Conservation (phyloP, 2,329 filamentous ascomycete species). For the Madurella mycetomatis region DNA sequence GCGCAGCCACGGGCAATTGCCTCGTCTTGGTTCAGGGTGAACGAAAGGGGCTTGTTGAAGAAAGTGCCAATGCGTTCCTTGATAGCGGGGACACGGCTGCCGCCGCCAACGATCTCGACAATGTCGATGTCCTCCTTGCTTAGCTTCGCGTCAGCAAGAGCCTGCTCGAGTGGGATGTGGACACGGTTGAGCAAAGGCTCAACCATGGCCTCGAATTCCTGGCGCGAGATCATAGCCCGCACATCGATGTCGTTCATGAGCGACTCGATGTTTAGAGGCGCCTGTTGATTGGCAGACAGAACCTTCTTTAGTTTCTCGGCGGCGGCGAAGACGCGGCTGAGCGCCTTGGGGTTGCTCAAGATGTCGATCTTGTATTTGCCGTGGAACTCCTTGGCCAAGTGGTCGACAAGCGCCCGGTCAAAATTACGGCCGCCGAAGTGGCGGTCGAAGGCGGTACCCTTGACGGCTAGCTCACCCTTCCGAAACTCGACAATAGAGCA, state of each 20-base stretch:
- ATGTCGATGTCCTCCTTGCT: conserved; percentile 87
- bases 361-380: conserved; percentile 98
- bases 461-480: conserved; percentile 93
- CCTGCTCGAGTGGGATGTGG: conserved; percentile 76
- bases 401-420: conserved; percentile 89
- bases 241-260: conserved; percentile 98
- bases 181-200: conserved; percentile 74
- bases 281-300: conserved; percentile 87
- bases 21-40: conserved; percentile 97
- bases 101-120: conserved; percentile 91
- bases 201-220: conserved; percentile 89
- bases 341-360: conserved; percentile 81
- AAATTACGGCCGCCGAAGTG: conserved; percentile 98
- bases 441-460: conserved; percentile 86
- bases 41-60: conserved; percentile 90
- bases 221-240: conserved; percentile 79
- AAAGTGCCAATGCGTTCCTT: conserved; percentile 87
- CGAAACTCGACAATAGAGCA: conserved; percentile 91
- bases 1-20: conserved; percentile 92
- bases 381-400: conserved; percentile 94
- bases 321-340: conserved; percentile 77
- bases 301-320: conserved; percentile 99
- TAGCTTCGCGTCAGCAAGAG: conserved; percentile 88
- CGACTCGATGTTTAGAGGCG: conserved; percentile 93
- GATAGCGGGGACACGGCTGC: conserved; percentile 86